These are phyloP conservation scores for Candida ipomoeae DNA, from an alignment of 805 yeast species.

Conservation along the genomic window DNA sequence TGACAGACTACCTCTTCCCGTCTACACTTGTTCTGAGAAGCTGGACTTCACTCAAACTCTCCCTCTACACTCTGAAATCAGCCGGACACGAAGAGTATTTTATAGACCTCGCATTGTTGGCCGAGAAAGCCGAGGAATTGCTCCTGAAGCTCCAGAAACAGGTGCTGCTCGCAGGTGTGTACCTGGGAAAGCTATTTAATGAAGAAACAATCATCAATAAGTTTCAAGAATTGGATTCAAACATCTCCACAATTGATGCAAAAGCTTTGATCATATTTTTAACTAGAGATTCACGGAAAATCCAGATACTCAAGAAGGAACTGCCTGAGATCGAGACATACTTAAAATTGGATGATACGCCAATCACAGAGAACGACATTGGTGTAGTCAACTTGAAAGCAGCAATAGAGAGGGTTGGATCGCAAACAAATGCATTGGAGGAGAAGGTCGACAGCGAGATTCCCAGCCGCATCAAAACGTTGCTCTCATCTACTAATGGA, in stretches of 20 bases:
- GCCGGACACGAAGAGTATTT: constrained; percentile 18
- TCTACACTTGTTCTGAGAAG: constrained; percentile 6
- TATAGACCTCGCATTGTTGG: constrained; percentile 13
- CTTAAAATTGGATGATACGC: constrained; percentile 20
- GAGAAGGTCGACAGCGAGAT: constrained; percentile 18
- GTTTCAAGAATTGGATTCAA: constrained; percentile 5
- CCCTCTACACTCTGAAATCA: background rate
- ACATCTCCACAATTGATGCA: constrained; percentile 23
- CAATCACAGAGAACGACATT: constrained; percentile 28
- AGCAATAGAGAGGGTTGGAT: constrained; percentile 17
- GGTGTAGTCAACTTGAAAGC: constrained; percentile 27
- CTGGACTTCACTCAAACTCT: constrained; percentile 1
- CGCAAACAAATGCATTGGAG: constrained; percentile 20
- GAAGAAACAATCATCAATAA: constrained; percentile 10
- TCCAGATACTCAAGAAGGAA: constrained; percentile 2
- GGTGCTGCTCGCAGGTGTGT: constrained; percentile 11
- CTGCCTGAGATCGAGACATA: constrained; percentile 5
- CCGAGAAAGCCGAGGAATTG: constrained; percentile 1
- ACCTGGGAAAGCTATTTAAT: constrained; percentile 17
- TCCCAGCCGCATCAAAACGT: constrained; percentile 13
- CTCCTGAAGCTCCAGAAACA: background rate
- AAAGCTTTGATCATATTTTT: constrained; percentile 25
- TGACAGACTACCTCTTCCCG: constrained; percentile 11
- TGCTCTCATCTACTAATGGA: constrained; percentile 7
- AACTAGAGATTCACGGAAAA: constrained; percentile 21